phyloP scores from a whole-genome alignment of 2,329 filamentous ascomycete species.

The Parastagonospora avenae region DNA sequence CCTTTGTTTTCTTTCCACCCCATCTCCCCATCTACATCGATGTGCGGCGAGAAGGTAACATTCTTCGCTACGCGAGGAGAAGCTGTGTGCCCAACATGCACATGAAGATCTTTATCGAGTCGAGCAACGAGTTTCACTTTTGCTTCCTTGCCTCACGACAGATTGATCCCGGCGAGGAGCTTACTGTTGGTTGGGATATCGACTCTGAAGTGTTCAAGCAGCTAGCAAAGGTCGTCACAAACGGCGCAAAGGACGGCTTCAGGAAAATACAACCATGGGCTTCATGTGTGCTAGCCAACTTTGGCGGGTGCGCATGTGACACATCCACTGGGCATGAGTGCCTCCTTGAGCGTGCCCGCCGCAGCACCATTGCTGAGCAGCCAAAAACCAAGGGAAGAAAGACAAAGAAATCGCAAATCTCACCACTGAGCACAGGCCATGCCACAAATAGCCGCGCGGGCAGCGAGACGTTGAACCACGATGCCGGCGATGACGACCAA shows the following conservation, averaged over 20 bases:
- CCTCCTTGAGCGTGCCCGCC: constrained; percentile 43
- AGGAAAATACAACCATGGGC: constrained; percentile 70
- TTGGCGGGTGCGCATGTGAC: constrained; percentile 79
- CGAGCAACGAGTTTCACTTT: constrained; percentile 75
- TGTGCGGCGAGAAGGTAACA: constrained; percentile 83
- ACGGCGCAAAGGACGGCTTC: constrained; percentile 65
- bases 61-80: constrained; percentile 84
- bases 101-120: constrained; percentile 83
- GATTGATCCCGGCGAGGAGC: constrained; percentile 74
- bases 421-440: constrained; percentile 59
- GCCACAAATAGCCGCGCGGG: constrained; percentile 64
- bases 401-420: constrained; percentile 56
- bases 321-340: constrained; percentile 43
- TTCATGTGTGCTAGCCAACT: constrained; percentile 72
- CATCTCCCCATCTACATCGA: constrained; percentile 91
- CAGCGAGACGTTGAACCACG: constrained; percentile 60
- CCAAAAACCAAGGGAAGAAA: constrained; percentile 54
- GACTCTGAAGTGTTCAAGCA: constrained; percentile 56
- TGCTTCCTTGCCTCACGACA: constrained; percentile 85
- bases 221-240: constrained; percentile 65
- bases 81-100: constrained; percentile 91
- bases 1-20: constrained; percentile 72
- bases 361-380: constrained; percentile 35
- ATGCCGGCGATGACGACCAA: constrained; percentile 60
- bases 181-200: constrained; percentile 67